Evolutionary conservation across 176 grass and related monocot species (phyloP).

Genomic region (Tillandsia fasciculata): DNA sequence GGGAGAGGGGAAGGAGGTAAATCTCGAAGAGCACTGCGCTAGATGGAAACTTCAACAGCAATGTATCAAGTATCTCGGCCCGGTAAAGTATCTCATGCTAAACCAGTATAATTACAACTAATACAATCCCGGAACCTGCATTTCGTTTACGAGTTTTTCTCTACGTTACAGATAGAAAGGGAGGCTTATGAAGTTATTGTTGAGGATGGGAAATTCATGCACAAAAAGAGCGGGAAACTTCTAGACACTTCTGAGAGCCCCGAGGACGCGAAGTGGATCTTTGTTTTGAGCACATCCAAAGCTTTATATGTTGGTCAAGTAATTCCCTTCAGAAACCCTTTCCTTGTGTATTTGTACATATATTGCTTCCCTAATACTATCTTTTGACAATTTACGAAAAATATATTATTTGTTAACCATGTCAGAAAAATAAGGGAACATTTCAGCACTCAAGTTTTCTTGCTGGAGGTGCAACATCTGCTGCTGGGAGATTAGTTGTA

Average conservation of each 20-base stretch:
- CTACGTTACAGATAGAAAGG: slow-evolving; percentile 29
- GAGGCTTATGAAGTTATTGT: slow-evolving; percentile 25
- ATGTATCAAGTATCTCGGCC: slow-evolving; percentile 28
- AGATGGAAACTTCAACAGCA: slow-evolving; percentile 19
- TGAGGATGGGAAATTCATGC: slow-evolving; percentile 26
- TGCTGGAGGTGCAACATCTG: slow-evolving; percentile 62
- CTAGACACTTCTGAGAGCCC: slow-evolving; percentile 20
- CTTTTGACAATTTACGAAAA: background rate
- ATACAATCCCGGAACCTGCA: background rate
- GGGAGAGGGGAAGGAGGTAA: slow-evolving; percentile 15
- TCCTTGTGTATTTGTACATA: background rate
- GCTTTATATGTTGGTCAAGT: slow-evolving; percentile 33
- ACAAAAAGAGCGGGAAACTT: slow-evolving; percentile 4
- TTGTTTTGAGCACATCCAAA: slow-evolving; percentile 29
- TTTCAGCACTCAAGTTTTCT: slow-evolving; percentile 93
- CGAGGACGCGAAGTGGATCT: slow-evolving; percentile 35
- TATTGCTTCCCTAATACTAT: background rate
- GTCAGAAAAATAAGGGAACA: slow-evolving; percentile 52
- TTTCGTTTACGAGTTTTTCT: background rate
- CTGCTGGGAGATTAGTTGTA: slow-evolving; percentile 50
- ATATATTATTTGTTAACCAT: background rate
- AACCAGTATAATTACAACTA: background rate
- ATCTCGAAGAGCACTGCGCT: slow-evolving; percentile 20
- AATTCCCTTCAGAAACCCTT: background rate
- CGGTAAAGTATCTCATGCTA: slow-evolving; percentile 10